Evolutionary conservation across 805 yeast genomes (phyloP), one percentile per base, ranked within the genome.

Genomic region (Clavispora carvajalis): DNA sequence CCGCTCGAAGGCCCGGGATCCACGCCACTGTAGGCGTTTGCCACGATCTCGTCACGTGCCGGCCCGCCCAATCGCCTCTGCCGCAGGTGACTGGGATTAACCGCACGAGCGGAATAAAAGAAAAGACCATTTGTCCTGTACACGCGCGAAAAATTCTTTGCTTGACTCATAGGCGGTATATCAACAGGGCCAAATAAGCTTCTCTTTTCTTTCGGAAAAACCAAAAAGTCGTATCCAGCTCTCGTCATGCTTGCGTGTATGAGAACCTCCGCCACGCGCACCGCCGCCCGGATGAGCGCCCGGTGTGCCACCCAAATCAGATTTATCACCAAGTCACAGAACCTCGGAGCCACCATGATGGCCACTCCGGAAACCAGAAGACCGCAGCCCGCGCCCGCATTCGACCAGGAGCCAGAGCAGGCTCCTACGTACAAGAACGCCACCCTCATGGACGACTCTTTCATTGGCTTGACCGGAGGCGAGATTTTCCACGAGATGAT

Each of bases 401-500:
- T 76, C 54, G 69, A 74, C 55, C 62, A 60, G 41, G 57, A 47
- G 17, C 57, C 45, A 12, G 53, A 51, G 18, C 37, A 37, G 22
- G 21, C 40, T 4, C 12, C 38, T 19, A 17, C 34, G 13, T 35
- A 21, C 15, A n/a, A 37, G 25, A 33, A 44, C n/a, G 50, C 46
- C 30, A 6, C 12, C 16, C 31, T 16, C 31, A 76, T 82, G 82
- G 95, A 85, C 56, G 90, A 84, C 55, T 85, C 96, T 5, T 81
- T 91, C 56, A 89, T 93, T 40, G 99, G 99, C 13, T 76, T 89
- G 54, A 83, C 96, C n/a, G 99, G 99, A 49, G 99, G 99, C 53
- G 93, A 93, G 68, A 90, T 93, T 47, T 93, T 93, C 72, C 97
- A 91, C 64, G 98, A 91, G 66, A 93, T 93, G 98, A 93, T 93